A percentile compares a stretch with the other conserved stretches of the same genome.
Conservation (phyloP, 768 basidiomycete genomes). For the Kwoniella newhampshirensis region DNA sequence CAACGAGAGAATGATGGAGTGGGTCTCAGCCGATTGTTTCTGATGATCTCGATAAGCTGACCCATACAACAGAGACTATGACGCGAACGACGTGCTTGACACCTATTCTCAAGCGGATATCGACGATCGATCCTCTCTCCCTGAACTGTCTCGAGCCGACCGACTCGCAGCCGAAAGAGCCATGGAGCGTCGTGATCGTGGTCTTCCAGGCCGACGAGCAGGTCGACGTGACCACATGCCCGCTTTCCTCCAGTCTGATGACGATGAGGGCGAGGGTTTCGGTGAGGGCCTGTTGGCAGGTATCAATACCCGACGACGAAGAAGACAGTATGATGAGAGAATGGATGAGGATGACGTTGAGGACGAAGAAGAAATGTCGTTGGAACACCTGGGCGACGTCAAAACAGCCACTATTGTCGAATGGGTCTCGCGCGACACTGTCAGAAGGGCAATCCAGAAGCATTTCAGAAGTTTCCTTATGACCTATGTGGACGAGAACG, state of each 20-base stretch:
- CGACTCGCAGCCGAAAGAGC: constrained; percentile 73
- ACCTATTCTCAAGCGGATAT: constrained; percentile 82
- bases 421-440: constrained; percentile 93
- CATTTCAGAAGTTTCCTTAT: constrained; percentile 95
- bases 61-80: constrained; percentile 66
- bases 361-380: constrained; percentile 70
- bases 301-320: constrained; percentile 75
- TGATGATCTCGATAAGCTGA: constrained; percentile 5
- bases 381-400: constrained; percentile 95
- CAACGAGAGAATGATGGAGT: constrained; percentile 67
- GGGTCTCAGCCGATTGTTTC: constrained; percentile 57
- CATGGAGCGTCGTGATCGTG: constrained; percentile 87
- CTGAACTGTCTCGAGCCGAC: constrained; percentile 47
- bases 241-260: constrained; percentile 78
- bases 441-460: constrained; percentile 81
- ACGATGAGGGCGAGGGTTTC: constrained; percentile 68
- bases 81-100: constrained; percentile 76
- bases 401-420: constrained; percentile 96
- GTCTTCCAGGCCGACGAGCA: constrained; percentile 70
- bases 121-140: constrained; percentile 62
- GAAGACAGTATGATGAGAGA: constrained; percentile 91
- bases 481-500: constrained; percentile 90
- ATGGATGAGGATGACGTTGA: constrained; percentile 87
- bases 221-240: constrained; percentile 78
- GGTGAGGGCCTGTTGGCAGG: constrained; percentile 65